These are phyloP conservation scores for Globisporangium middletonii DNA, from an alignment of 352 stramenopile genomes.

Conservation along the genomic window DNA sequence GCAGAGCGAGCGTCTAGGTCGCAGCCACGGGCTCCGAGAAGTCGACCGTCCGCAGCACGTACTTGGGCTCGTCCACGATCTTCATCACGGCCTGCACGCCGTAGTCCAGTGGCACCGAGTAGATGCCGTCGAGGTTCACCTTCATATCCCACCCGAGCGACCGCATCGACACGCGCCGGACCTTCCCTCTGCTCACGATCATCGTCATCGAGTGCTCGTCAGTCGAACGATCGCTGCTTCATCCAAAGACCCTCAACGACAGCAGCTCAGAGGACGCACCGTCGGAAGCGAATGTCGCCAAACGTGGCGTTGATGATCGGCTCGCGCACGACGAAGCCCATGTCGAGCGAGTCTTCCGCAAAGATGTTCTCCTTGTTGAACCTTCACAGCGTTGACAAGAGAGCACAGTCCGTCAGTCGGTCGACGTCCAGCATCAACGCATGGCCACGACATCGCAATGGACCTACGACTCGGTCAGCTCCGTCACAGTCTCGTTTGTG, in stretches of 20 bases:
- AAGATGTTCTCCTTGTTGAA: constrained; percentile 88
- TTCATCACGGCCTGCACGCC: constrained; percentile 89
- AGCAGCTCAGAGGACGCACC: constrained; percentile 20
- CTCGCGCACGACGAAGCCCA: constrained; percentile 84
- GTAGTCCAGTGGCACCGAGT: constrained; percentile 84
- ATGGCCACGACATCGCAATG: background rate
- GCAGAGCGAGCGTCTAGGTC: background rate
- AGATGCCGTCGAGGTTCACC: constrained; percentile 84
- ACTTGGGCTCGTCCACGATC: constrained; percentile 82
- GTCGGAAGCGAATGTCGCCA: constrained; percentile 84
- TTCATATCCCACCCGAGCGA: constrained; percentile 89
- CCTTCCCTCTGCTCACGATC: constrained; percentile 45
- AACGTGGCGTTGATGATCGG: constrained; percentile 90
- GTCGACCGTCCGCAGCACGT: constrained; percentile 79
- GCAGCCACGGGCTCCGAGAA: constrained; percentile 26
- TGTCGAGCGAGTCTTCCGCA: constrained; percentile 73
- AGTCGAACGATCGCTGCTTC: no score
- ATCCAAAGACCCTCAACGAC: background rate
- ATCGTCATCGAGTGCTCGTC: no score
- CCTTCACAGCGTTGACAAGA: constrained; percentile 16
- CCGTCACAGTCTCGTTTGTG: constrained; percentile 84
- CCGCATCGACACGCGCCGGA: constrained; percentile 80
- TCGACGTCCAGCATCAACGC: background rate
- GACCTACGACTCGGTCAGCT: constrained; percentile 79
- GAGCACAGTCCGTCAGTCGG: no score